A percentile compares a stretch with the other conserved stretches of the same genome.
Conservation (phyloP, 169 alveolate genomes). For the Cyclospora cayetanensis region DNA sequence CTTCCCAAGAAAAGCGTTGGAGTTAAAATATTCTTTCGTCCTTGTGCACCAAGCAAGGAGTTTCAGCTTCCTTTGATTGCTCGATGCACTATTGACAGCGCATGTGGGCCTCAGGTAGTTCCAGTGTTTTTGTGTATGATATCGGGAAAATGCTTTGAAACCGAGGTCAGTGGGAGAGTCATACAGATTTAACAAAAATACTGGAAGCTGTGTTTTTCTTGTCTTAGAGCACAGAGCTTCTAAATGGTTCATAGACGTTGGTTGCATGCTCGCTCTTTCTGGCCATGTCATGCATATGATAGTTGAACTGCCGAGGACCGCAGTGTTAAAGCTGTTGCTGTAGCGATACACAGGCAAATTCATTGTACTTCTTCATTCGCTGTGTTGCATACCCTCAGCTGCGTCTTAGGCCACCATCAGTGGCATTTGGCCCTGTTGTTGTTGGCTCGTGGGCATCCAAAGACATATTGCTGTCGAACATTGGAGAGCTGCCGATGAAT, state of each 20-base stretch:
- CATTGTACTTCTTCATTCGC: neutral
- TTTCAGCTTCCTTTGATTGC: constrained; percentile 62
- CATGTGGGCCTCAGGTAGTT: constrained; percentile 11
- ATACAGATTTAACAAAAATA: neutral
- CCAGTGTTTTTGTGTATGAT: constrained; percentile 43
- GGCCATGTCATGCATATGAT: no score
- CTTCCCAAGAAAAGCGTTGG: constrained; percentile 63
- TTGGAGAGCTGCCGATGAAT: constrained; percentile 72
- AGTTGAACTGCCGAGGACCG: no score
- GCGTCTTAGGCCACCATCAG: constrained; percentile 62
- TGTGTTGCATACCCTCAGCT: constrained; percentile 1
- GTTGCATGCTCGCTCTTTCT: no score
- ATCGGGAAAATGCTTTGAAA: constrained; percentile 63
- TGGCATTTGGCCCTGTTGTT: constrained; percentile 73
- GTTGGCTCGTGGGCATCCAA: constrained; percentile 69
- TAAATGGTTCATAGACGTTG: no score
- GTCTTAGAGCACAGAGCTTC: no score
- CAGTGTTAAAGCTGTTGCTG: no score
- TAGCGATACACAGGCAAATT: neutral
- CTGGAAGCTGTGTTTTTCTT: no score
- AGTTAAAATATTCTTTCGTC: constrained; percentile 49
- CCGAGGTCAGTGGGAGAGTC: constrained; percentile 46
- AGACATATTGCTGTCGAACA: constrained; percentile 68
- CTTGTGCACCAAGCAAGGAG: constrained; percentile 57
- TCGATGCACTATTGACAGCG: constrained; percentile 42